phyloP scores from a whole-genome alignment of 192 early-diverging fungal species.

The Helicostylum pulchrum region DNA sequence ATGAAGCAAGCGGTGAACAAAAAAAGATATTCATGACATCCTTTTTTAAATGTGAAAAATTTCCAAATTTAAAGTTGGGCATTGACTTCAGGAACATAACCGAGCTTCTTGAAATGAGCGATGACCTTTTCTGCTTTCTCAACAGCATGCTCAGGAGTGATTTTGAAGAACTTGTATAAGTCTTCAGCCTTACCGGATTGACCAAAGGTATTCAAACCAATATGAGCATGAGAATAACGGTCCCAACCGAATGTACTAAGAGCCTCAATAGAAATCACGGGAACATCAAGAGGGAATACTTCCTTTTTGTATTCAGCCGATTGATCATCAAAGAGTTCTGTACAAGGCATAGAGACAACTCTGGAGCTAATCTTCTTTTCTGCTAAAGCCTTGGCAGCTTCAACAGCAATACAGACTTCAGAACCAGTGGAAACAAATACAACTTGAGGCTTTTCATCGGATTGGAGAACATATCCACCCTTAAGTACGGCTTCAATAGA shows the following conservation, averaged over 20 bases:
- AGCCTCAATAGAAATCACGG: constrained; percentile 85
- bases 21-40: too few relatives aligned
- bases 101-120: constrained; percentile 66
- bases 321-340: constrained; percentile 88
- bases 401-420: constrained; percentile 84
- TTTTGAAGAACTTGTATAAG: constrained; percentile 79
- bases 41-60: too few relatives aligned
- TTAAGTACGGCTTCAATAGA: constrained; percentile 73
- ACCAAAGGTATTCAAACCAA: constrained; percentile 91
- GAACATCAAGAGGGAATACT: constrained; percentile 79
- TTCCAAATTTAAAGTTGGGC: constrained; percentile 10
- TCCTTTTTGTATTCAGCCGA: constrained; percentile 71
- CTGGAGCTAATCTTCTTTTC: constrained; percentile 59
- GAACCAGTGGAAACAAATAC: constrained; percentile 85
- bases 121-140: constrained; percentile 74
- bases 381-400: constrained; percentile 74
- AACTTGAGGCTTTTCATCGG: constrained; percentile 56
- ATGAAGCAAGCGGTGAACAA: too few relatives aligned
- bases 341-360: constrained; percentile 92
- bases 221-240: constrained; percentile 83
- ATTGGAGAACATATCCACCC: constrained; percentile 84
- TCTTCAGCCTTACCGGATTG: constrained; percentile 75
- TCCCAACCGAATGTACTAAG: constrained; percentile 83
- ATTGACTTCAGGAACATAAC: constrained; percentile 38
- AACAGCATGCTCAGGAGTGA: constrained; percentile 69